Evolutionary conservation across 225 moss, liverwort and hornwort genomes (phyloP), one percentile per base, ranked within the genome.

Genomic region (Thuidium tamariscinum): DNA sequence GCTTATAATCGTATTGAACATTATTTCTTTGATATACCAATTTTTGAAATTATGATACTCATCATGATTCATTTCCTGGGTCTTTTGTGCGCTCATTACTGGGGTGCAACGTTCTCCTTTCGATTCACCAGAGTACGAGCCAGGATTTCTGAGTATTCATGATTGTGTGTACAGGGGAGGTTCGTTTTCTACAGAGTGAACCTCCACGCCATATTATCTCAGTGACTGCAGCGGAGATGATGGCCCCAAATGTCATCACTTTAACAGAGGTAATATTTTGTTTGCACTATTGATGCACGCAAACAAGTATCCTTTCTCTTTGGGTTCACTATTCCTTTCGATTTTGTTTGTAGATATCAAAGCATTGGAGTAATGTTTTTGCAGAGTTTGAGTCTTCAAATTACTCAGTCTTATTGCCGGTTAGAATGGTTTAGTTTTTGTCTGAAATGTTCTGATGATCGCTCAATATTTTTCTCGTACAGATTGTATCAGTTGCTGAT

Each of bases 141-240:
- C 55, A 70, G 71, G 34, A 81, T 51, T 37, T 66, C 11, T 75
- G 12, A n/a, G 76, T 14, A 69, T 52, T 80, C 42, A 37, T 79
- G 66, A 65, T 57, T 42, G 11, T 87, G 69, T 89, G 62, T 74
- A 74, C 86, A 92, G 95, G 95, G 82, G 95, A 91, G 76, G 89
- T 97, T 85, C 90, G 89, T 48, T 97, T 97, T 84, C 81, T 97
- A 68, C 95, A 93, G 66, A 94, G 95, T 89, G 95, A 95, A 86
- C 95, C 96, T 85, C 94, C 95, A 82, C 95, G 93, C 60, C 86
- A 93, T 78, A 90, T 95, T 37, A 88, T 93, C 54, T 83, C 93
- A 60, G 78, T 92, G 16, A 95, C 95, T 57, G 96, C 96, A 77
- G 91, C 77, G 69, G 93, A 94, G 37, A 95, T 97, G 79, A 95